A percentile compares a stretch with the other conserved stretches of the same genome.
These are phyloP conservation scores for Gossypium turneri DNA, from an alignment of 345 rosid genomes.

Conservation along the genomic window DNA sequence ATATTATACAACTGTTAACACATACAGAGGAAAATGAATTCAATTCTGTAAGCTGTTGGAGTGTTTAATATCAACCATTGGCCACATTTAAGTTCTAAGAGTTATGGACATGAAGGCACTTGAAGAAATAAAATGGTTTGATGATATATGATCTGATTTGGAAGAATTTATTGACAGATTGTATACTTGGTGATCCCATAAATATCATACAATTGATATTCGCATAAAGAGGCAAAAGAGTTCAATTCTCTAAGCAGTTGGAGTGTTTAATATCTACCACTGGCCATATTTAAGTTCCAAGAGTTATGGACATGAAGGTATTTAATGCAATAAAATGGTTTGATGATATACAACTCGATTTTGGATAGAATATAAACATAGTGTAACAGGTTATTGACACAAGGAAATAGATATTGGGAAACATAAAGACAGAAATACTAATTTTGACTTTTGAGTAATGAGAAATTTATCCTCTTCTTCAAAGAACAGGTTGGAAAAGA, in stretches of 20 bases:
- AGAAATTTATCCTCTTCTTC: background rate
- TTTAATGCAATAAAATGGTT: background rate
- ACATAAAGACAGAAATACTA: background rate
- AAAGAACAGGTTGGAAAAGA: background rate
- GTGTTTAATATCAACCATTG: background rate
- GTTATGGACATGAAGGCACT: background rate
- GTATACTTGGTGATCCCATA: background rate
- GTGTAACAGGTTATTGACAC: background rate
- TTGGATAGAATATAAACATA: background rate
- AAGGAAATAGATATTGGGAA: background rate
- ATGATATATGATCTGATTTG: background rate
- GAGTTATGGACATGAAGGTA: background rate
- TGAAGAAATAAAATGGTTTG: background rate
- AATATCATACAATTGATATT: too few species aligned
- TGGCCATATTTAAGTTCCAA: background rate
- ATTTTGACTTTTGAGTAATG: background rate
- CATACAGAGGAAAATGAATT: background rate
- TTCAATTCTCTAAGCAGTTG: background rate
- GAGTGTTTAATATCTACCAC: background rate
- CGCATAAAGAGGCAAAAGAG: background rate
- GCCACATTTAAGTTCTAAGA: background rate
- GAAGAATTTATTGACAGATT: background rate
- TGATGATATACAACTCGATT: background rate
- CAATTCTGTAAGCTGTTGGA: background rate
- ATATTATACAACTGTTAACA: background rate